Base-by-base conservation (phyloP, 768 basidiomycete species). In the Sistotremastrum niveocremeum region DNA sequence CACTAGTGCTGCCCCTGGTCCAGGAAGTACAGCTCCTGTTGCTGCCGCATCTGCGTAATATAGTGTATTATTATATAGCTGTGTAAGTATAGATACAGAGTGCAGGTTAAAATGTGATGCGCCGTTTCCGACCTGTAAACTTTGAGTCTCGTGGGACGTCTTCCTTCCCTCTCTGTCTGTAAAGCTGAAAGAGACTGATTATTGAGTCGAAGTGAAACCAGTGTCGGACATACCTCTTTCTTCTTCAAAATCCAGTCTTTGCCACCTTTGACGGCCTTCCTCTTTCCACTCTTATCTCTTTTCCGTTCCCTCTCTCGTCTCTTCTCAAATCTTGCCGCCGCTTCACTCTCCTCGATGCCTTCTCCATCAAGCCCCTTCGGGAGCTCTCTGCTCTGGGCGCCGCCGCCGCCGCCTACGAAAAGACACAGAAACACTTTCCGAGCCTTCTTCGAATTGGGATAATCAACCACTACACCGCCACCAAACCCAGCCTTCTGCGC, bases 401-500 rank as follows among this genome's bases (percentile, higher is more conserved):
- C 59, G 8, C 76, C 79, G 7, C 82, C 84, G 11, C 79, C 72
- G 32, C 94, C 95, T 3, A 95, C 87, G 60, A 87, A 87, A 46
- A 99, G 66, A 59, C 91, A 93, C 48, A 99, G 58, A 60, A 91
- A 99, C 47, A 97, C 83, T 64, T 98, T 99, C 57, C 75, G 78
- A 20, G 91, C 94, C 62, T 93, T 99, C 56, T 85, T 86, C 0
- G 89, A 93, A 64, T 97, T 95, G 1, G 94, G 93, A 60, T 90
- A 99, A 65, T 99, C 95, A 36, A 99, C 86, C 28, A 97, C 84
- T 34, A 99, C 64, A 49, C 95, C 95, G 45, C 95, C 95, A 4
- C 91, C 90, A 60, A 99, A 99, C 2, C 95, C 95, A 5, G 94
- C 90, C 55, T 79, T 83, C 57, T 90, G 89, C 3, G 95, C 95